Base-by-base conservation (phyloP, 768 basidiomycete genomes). In the Lepiota venenata region DNA sequence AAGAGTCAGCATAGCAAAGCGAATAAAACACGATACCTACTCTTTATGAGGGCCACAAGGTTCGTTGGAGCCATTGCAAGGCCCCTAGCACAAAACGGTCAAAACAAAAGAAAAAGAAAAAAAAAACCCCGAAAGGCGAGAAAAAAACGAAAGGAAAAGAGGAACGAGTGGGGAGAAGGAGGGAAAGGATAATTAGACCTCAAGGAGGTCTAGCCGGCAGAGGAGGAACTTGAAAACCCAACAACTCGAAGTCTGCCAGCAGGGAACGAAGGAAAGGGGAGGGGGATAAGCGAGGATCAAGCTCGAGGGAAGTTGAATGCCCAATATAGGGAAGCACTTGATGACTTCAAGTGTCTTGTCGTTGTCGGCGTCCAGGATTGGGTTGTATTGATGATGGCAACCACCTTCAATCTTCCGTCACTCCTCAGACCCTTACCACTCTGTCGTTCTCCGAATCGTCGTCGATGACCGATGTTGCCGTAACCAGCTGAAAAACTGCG, bases 171-270 rank as follows among this genome's bases (percentile, higher is more conserved):
- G 46, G n/a, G 55, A 44, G 11, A 66, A 62, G 44, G 65, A 59
- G 18, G 63, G 61, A 16, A 14, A 47, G n/a, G 22, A 11, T 40
- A 16, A 35, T 29, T n/a, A 25, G 57, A 51, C 35, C n/a, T 44
- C 22, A n/a, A 22, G 57, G 60, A 50, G 56, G 53, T 63, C 63
- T 61, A 63, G 29, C 64, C 57, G 53, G 61, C 60, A 64, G 48
- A 36, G 21, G 35, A 10, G 37, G 32, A 36, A 44, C 5, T n/a
- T 44, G 29, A 53, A 39, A 37, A 18, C 11, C 7, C 15, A 22
- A 20, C 43, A 36, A 20, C 32, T 32, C 32, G 51, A 52, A 52
- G 21, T 44, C 50, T 39, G 43, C 50, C 43, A 51, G 50, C 50
- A 47, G 56, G 12, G 61, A 57, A 27, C 6, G 21, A 22, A 25